Conservation (phyloP, 2,329 filamentous ascomycete genomes). For the Talaromyces marneffei region DNA sequence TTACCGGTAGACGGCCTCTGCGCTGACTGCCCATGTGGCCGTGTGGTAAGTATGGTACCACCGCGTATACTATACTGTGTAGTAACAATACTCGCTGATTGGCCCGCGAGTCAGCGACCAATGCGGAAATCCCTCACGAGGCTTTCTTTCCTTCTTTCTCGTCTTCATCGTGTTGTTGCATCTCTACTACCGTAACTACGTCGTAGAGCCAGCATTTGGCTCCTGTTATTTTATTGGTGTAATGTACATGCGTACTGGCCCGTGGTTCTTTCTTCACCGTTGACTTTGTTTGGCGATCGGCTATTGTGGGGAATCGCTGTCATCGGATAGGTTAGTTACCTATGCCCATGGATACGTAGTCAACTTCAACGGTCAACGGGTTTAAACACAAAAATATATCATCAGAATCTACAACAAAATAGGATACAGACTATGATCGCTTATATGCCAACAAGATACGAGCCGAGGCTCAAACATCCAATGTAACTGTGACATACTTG, state of each 20-base stretch:
- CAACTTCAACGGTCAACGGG: background rate
- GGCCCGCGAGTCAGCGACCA: background rate
- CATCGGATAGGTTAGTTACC: too few species aligned
- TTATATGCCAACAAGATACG: too few species aligned
- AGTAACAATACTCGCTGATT: background rate
- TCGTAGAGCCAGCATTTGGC: background rate
- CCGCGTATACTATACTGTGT: background rate
- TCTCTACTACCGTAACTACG: too few species aligned
- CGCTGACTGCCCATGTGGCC: too few species aligned
- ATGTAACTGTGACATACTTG: background rate
- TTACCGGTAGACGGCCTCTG: too few species aligned
- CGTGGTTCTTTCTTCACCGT: background rate
- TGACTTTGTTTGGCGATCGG: background rate
- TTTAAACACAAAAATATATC: too few species aligned
- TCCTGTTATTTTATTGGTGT: background rate
- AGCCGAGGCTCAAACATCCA: background rate
- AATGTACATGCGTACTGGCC: background rate
- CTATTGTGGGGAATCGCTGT: background rate
- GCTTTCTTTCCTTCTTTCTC: background rate
- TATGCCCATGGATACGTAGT: too few species aligned
- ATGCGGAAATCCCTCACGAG: slow-evolving; percentile 5
- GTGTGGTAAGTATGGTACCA: background rate
- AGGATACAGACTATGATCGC: background rate
- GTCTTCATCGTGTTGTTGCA: background rate
- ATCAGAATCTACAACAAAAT: too few species aligned